phyloP scores from a whole-genome alignment of 2,329 filamentous ascomycete species.

The Phaeosphaeriaceae sp. region DNA sequence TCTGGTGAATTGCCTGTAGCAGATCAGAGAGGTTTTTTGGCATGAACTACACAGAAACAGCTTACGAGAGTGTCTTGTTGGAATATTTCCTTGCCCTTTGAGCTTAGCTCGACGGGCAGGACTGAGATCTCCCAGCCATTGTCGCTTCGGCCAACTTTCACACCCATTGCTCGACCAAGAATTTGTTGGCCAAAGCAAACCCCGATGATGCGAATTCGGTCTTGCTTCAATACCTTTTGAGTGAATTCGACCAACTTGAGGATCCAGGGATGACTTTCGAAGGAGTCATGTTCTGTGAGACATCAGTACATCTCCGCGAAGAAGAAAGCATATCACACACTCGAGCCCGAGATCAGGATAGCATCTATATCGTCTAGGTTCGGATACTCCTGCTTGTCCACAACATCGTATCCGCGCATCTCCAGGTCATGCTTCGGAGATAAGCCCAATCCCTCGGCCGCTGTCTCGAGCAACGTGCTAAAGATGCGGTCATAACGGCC shows the following conservation, averaged over 20 bases:
- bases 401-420: slow-evolving; percentile 74
- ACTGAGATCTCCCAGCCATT: slow-evolving; percentile 85
- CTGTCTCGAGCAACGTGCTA: slow-evolving; percentile 58
- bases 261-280: slow-evolving; percentile 79
- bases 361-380: slow-evolving; percentile 78
- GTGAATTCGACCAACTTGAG: slow-evolving; percentile 74
- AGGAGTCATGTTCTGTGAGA: slow-evolving; percentile 70
- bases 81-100: slow-evolving; percentile 75
- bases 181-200: slow-evolving; percentile 92
- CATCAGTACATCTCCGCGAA: slow-evolving; percentile 14
- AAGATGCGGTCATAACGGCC: slow-evolving; percentile 73
- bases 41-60: slow-evolving; percentile 3
- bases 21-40: neutral
- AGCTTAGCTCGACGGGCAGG: slow-evolving; percentile 70
- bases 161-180: slow-evolving; percentile 74
- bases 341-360: slow-evolving; percentile 77
- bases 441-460: slow-evolving; percentile 56
- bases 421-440: slow-evolving; percentile 56
- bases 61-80: slow-evolving; percentile 67
- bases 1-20: slow-evolving; percentile 74
- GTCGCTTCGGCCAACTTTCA: slow-evolving; percentile 69
- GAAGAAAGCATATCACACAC: slow-evolving; percentile 47
- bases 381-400: slow-evolving; percentile 74
- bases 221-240: slow-evolving; percentile 64
- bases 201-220: slow-evolving; percentile 74